phyloP scores from a whole-genome alignment of 163 green algal species.

The Prototheca wickerhamii region DNA sequence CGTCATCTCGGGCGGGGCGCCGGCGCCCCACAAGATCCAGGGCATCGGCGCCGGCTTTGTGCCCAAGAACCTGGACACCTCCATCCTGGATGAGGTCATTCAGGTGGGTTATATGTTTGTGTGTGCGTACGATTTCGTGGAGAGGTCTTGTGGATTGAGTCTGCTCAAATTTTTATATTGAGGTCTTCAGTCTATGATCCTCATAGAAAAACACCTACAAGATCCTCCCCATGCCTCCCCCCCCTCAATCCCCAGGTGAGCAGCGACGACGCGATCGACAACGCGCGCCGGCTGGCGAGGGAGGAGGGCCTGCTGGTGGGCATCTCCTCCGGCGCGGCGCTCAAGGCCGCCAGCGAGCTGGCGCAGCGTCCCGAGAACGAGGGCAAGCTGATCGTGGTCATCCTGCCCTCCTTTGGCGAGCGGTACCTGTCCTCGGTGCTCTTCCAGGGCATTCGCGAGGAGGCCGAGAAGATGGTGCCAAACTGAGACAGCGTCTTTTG shows the following conservation, averaged over 20 bases:
- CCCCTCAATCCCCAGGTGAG: constrained; percentile 46
- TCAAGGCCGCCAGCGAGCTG: constrained; percentile 69
- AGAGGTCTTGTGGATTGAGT: not conserved
- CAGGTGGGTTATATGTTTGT: constrained; percentile 40
- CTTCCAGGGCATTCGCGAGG: constrained; percentile 63
- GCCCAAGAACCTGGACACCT: constrained; percentile 80
- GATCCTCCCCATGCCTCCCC: not conserved
- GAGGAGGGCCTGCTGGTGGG: constrained; percentile 92
- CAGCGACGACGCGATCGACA: constrained; percentile 81
- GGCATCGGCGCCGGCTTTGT: constrained; percentile 97
- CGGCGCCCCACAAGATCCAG: constrained; percentile 96
- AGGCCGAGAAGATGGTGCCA: constrained; percentile 31
- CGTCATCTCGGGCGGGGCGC: constrained; percentile 85
- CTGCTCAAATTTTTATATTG: not conserved
- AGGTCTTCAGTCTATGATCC: not conserved
- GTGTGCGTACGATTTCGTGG: too few relatives aligned
- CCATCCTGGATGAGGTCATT: constrained; percentile 80
- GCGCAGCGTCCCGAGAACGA: constrained; percentile 82
- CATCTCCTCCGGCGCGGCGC: constrained; percentile 89
- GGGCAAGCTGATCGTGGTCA: constrained; percentile 78
- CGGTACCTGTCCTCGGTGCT: constrained; percentile 73
- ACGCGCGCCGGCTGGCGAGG: constrained; percentile 78
- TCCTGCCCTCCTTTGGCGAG: constrained; percentile 91
- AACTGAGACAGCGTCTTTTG: not conserved
- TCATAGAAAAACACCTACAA: not conserved